Evolutionary conservation across 441 rosid species (phyloP), one percentile per base, ranked within the genome.

Genomic region (Populus hybrid): DNA sequence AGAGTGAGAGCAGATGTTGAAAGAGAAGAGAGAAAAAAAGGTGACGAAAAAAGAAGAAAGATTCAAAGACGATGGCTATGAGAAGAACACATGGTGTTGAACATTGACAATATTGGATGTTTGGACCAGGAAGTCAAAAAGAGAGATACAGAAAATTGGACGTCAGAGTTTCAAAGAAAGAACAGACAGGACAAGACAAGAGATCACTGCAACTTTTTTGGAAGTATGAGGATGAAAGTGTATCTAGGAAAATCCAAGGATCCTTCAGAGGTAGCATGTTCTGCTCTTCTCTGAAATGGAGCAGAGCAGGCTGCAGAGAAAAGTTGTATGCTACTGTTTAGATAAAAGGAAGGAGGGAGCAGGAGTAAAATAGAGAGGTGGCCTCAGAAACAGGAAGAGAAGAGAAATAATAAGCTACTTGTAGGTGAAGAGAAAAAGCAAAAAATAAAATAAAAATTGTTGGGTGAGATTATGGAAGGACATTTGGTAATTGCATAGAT

Each of bases 31-130:
- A 74, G 14, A 14, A 9, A 34, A 8, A 11, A 2, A 18, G 70
- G 50, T 61, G 46, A 12, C 12, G 3, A 10, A 40, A 10, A 40
- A 2, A 40, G 14, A 3, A 16, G 28, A 70, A 73, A 21, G 73
- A 78, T 81, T 88, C 86, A 86, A 83, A 57, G 38, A 72, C 21
- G 85, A 79, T 66, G 67, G 81, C 84, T 83, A 72, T 4, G 28
- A 69, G 75, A 78, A 66, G 57, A 70, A 26, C 40, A 8, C 32
- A 21, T 40, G 74, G 54, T 8, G 61, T 69, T 67, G 67, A 75
- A 76, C 28, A 70, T 38, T 79, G 83, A 80, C 79, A 57, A 16
- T 63, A 32, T 20, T 73, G 32, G 4, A 30, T 30, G 40, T 3
- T 40, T 76, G 69, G 77, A 77, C 69, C 24, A 21, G 21, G 11